Base-by-base conservation (phyloP, 2,329 filamentous ascomycete species). In the Ceratocystis papillata region DNA sequence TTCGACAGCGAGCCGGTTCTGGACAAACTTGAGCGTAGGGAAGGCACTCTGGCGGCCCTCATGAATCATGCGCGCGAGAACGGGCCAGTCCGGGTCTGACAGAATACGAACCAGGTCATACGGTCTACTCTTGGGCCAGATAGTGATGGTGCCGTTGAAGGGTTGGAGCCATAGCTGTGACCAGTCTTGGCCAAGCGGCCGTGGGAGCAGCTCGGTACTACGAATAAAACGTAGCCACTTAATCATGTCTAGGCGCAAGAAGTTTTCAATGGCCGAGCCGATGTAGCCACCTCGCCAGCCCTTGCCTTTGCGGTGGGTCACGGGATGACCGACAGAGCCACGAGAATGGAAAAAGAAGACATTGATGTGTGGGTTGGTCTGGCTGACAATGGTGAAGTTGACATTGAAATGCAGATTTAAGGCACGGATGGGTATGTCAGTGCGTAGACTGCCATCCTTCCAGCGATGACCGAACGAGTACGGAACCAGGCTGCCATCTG, bases 381-480 rank as follows among this genome's bases (percentile, higher is more conserved):
- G 83, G 70, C 80, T 82, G 71, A 87, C 94, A 69, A 99, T 92
- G 69, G 89, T 93, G 75, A 97, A 99, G 74, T 96, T 96, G 75
- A 97, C 94, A 74, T 97, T 97, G 79, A 99, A 99, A 73, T 97
- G 90, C 0, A 96, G 81, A 74, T 99, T 97, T 63, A 99, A 81
- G 1, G 92, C 88, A 75, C 93, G 94, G 72, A 99, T 84, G 0
- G 94, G 94, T 33, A 99, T 96, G 72, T 99, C 94, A 0, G 94
- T 99, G 46, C 94, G 84, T 65, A 99, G 78, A 70, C 88, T 94
- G 64, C 94, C 94, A 74, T 99, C 94, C 76, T 99, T 99, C 94
- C 94, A 99, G 77, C 97, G 97, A 79, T 97, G 92, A 0, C 94
- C 94, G 73, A 99, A 99, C 0, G 90, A 95, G 75, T 96, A 99